These are phyloP conservation scores for Paraglomus brasilianum DNA, from an alignment of 192 early-diverging fungal species.

Conservation along the genomic window DNA sequence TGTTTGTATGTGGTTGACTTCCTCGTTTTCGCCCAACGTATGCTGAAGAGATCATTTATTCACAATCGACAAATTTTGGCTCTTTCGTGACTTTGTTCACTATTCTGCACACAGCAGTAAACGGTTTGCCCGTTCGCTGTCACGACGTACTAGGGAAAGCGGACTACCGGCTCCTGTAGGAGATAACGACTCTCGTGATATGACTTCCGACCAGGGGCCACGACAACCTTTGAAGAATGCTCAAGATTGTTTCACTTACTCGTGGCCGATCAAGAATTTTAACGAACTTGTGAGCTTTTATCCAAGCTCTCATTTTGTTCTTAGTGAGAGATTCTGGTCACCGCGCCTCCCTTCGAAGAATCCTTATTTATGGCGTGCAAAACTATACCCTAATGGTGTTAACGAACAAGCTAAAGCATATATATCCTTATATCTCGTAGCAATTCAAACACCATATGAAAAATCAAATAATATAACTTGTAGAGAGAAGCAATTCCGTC, in stretches of 20 bases:
- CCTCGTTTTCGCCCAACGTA: not conserved
- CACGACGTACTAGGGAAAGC: conserved; percentile 30
- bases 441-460: conserved; percentile 30
- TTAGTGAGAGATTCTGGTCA: conserved; percentile 31
- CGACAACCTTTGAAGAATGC: conserved; percentile 29
- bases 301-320: conserved; percentile 24
- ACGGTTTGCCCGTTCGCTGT: conserved; percentile 33
- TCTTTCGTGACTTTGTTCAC: not conserved
- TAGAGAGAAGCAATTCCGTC: conserved; percentile 17
- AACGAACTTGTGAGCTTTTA: conserved; percentile 32
- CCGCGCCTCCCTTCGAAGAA: conserved; percentile 21
- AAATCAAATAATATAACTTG: conserved; percentile 21
- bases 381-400: conserved; percentile 31
- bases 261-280: conserved; percentile 28
- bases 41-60: not conserved
- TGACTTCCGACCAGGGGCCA: conserved; percentile 28
- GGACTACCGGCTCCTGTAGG: conserved; percentile 12
- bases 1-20: conserved; percentile 16
- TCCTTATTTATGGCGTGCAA: conserved; percentile 28
- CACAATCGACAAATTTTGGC: not conserved
- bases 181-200: conserved; percentile 31
- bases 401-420: conserved; percentile 27
- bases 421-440: conserved; percentile 32
- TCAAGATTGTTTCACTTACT: conserved; percentile 25
- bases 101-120: conserved; percentile 2